Conservation (phyloP, 2,329 filamentous ascomycete species). For the Fusarium sp. region DNA sequence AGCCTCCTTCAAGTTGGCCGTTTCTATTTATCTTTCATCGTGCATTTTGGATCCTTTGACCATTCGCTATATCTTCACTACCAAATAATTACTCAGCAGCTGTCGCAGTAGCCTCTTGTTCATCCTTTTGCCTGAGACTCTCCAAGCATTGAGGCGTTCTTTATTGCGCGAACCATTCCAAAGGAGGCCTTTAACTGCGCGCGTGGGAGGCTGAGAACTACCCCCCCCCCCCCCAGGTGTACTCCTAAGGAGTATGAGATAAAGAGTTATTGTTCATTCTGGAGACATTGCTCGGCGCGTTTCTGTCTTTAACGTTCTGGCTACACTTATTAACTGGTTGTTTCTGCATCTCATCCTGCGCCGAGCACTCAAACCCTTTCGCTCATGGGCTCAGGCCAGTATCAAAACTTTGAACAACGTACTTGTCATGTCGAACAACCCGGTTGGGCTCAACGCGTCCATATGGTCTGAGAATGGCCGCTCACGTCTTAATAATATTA, state of each 20-base stretch:
- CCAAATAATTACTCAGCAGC: neutral
- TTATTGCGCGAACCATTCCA: neutral
- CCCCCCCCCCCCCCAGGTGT: no score
- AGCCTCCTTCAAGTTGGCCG: neutral
- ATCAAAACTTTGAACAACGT: no score
- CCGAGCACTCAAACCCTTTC: neutral
- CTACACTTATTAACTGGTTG: neutral
- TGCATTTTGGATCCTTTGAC: neutral
- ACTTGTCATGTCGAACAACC: conserved; percentile 33
- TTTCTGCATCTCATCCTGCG: neutral
- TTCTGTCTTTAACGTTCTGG: neutral
- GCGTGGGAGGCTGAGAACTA: neutral
- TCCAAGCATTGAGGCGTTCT: neutral
- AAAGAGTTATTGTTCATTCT: neutral
- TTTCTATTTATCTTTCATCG: neutral
- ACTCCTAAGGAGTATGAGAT: neutral
- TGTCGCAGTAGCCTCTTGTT: neutral
- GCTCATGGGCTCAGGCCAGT: neutral
- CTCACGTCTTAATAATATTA: conserved; percentile 5
- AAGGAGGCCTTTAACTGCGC: neutral
- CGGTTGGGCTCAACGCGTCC: conserved; percentile 40
- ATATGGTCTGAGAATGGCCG: conserved; percentile 45
- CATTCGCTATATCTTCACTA: neutral
- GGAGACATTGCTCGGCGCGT: neutral
- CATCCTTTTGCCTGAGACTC: neutral